A percentile compares a stretch with the other conserved stretches of the same genome.
These are phyloP conservation scores for Phytophthora brassicae DNA, from an alignment of 352 stramenopile genomes.

Conservation along the genomic window DNA sequence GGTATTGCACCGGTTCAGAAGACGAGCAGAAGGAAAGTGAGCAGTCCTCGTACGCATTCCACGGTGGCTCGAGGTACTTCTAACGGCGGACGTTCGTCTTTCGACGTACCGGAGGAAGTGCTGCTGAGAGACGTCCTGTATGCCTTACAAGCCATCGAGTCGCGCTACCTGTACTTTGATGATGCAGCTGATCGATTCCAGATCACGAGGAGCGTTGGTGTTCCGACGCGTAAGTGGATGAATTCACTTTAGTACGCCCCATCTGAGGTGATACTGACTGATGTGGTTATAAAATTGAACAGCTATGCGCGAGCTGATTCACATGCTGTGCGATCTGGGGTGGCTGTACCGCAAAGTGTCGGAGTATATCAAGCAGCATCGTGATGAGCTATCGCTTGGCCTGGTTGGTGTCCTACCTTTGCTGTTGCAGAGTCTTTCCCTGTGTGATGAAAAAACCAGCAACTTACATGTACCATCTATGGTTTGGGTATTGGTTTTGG, in stretches of 20 bases:
- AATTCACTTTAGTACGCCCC: neutral
- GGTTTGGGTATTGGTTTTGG: neutral
- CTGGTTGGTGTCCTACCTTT: slow-evolving; percentile 44
- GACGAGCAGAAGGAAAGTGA: slow-evolving; percentile 23
- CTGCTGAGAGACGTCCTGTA: slow-evolving; percentile 92
- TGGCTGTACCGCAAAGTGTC: slow-evolving; percentile 91
- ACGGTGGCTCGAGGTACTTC: neutral
- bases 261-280: slow-evolving; percentile 7
- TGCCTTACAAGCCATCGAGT: slow-evolving; percentile 93
- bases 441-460: neutral
- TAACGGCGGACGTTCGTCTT: slow-evolving; percentile 32
- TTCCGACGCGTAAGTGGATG: slow-evolving; percentile 69
- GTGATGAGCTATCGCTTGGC: slow-evolving; percentile 71
- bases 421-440: neutral
- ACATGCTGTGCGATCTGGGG: slow-evolving; percentile 85
- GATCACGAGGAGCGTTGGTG: slow-evolving; percentile 70
- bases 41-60: slow-evolving; percentile 19
- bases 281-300: slow-evolving; percentile 2
- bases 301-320: slow-evolving; percentile 85
- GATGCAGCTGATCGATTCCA: slow-evolving; percentile 74
- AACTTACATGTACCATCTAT: slow-evolving; percentile 17
- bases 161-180: slow-evolving; percentile 87
- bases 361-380: slow-evolving; percentile 75
- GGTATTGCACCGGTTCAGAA: slow-evolving; percentile 56
- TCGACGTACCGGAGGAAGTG: slow-evolving; percentile 84